Conservation (phyloP, 768 basidiomycete species). For the Butyriboletus loyo region DNA sequence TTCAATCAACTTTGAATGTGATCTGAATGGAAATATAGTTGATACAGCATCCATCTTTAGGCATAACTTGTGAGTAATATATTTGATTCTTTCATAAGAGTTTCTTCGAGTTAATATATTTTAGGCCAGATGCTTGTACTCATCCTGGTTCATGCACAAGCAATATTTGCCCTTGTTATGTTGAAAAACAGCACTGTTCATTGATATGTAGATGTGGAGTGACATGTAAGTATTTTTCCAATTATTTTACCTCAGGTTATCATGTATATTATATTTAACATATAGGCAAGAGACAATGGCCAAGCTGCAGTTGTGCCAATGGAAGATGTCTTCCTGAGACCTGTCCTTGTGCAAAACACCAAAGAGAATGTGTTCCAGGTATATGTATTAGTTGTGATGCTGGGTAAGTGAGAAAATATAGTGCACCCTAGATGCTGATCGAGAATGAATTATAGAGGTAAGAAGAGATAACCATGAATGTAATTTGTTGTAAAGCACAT, state of each 20-base stretch:
- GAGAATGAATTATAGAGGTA: conserved; percentile 20
- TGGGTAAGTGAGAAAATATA: conserved; percentile 27
- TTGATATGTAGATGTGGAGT: conserved; percentile 46
- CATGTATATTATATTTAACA: neutral
- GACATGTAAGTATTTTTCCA: conserved; percentile 33
- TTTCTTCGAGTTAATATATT: neutral
- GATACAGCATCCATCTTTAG: neutral
- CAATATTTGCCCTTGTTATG: conserved; percentile 40
- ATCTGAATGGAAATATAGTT: conserved; percentile 9
- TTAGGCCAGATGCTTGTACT: conserved; percentile 38
- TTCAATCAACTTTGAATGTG: neutral
- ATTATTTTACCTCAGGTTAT: neutral
- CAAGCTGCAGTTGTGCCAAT: conserved; percentile 9
- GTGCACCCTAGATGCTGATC: neutral
- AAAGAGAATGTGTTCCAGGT: conserved; percentile 54
- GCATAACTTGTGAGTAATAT: conserved; percentile 14
- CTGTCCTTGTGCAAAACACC: conserved; percentile 37
- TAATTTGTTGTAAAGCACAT: neutral
- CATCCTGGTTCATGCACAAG: conserved; percentile 48
- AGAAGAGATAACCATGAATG: neutral
- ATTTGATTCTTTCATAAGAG: neutral
- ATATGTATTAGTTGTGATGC: conserved; percentile 45
- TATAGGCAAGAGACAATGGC: conserved; percentile 15
- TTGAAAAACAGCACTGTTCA: conserved; percentile 40
- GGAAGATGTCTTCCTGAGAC: conserved; percentile 28